Evolutionary conservation across 2,329 filamentous ascomycete genomes (phyloP).

Genomic region (Lasiodiplodia hormozganensis): DNA sequence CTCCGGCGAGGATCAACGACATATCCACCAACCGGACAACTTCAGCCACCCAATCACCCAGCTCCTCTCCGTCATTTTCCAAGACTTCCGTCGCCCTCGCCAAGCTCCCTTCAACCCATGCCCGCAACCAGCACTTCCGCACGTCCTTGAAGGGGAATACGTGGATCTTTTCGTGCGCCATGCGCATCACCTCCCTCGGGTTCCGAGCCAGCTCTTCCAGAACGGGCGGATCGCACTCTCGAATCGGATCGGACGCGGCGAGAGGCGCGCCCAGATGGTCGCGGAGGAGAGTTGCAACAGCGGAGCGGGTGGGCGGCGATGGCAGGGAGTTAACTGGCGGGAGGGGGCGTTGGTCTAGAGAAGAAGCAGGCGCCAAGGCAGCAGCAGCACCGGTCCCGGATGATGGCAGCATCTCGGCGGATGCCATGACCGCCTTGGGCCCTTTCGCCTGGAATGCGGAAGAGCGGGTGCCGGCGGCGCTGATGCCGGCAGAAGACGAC

Average conservation of each 20-base stretch:
- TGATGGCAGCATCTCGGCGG: background rate
- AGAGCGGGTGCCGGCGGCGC: background rate
- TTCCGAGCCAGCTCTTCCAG: slow-evolving; percentile 32
- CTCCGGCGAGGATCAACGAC: slow-evolving; percentile 73
- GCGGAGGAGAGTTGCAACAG: slow-evolving; percentile 29
- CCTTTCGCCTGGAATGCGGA: background rate
- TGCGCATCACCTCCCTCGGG: slow-evolving; percentile 59
- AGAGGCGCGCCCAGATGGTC: slow-evolving; percentile 31
- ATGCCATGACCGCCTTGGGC: background rate
- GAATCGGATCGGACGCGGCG: slow-evolving; percentile 39
- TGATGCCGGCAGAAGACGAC: background rate
- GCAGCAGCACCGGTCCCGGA: background rate
- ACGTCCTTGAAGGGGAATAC: slow-evolving; percentile 72
- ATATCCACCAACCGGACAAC: slow-evolving; percentile 75
- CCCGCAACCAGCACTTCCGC: slow-evolving; percentile 70
- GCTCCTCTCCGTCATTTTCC: slow-evolving; percentile 31
- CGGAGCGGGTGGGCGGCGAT: slow-evolving; percentile 1
- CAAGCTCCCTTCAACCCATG: slow-evolving; percentile 75
- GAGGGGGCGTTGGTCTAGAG: background rate
- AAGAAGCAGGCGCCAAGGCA: background rate
- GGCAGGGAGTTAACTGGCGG: background rate
- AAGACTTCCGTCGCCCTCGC: slow-evolving; percentile 60
- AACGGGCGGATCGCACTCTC: slow-evolving; percentile 50
- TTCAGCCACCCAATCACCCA: slow-evolving; percentile 58
- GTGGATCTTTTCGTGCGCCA: slow-evolving; percentile 73